Evolutionary conservation across 176 grass and related monocot species (phyloP), one percentile per base, ranked within the genome.

Genomic region (Ampelocalamus luodianensis): DNA sequence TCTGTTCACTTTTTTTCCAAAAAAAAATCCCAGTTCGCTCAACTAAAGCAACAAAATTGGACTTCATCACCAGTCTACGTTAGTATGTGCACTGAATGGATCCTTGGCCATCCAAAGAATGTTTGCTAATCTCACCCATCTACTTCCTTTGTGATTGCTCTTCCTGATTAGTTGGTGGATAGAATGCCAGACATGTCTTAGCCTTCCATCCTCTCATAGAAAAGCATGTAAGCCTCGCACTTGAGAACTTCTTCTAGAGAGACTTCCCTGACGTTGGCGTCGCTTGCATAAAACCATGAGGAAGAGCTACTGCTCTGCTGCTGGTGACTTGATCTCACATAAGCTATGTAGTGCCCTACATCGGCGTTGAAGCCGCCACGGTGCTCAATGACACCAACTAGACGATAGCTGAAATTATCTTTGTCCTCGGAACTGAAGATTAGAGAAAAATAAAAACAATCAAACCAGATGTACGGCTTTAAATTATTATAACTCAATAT

Each of bases 131-230:
- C 70, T 63, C 11, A 62, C 15, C 43, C 43, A n/a, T 67, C 34
- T 15, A 5, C 12, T 42, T 80, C 22, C 65, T 51, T 51, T 29
- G 6, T 42, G 26, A 11, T 67, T 53, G 17, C 4, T 36, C 39
- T 74, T 42, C 62, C 62, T 68, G 12, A 43, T 67, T 61, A 39
- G 17, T 18, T 65, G 24, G 77, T 48, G 59, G 58, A 42, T 46
- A 65, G 40, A 45, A 9, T 37, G 4, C 17, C 49, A 75, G 1
- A 3, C 32, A 34, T 34, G 32, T 34, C 63, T 92, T 68, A 72
- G 65, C 22, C 32, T 60, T 79, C 63, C 39, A 87, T 34, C 62
- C 85, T 93, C 76, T 98, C 96, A 65, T 95, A 98, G 80, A 98
- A 98, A 54, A 98, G 64, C 60, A 95, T 76, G 53, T 92, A 91